Evolutionary conservation across 202 grass and related monocot genomes (phyloP), one percentile per base, ranked within the genome.

Genomic region (Zizania palustris): DNA sequence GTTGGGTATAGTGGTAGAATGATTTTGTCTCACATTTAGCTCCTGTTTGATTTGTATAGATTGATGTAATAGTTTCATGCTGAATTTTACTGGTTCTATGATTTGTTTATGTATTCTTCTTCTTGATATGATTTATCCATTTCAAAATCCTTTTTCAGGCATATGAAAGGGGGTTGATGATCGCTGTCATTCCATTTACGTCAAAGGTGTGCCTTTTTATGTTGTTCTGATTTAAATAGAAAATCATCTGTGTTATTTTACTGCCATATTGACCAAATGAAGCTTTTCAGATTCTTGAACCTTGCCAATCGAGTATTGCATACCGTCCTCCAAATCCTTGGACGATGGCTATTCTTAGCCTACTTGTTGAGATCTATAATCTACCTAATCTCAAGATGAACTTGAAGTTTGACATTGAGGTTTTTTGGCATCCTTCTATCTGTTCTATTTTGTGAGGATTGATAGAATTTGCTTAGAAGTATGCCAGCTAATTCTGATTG

Each of bases 351-450:
- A 98, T 98, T 74, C 89, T 98, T 84, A 90, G 89, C 78, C 87
- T 98, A 81, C 95, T 98, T 67, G 67, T 84, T 71, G 95, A 98
- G 87, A 98, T 97, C 58, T 97, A 97, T 77, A 94, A 92, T 77
- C 80, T 88, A 77, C 95, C 91, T 69, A 98, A 98, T 77, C 95
- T 98, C 77, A 98, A 98, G 87, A 98, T 98, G 91, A 98, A 98
- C 80, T 77, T 98, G 56, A 98, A 89, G 83, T 98, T 98, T 80
- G 95, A 97, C 67, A 98, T 98, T 72, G 95, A 98, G 95, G 95
- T 98, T 84, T 45, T 28, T 70, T 93, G 80, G 21, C 73, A 69
- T 43, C 80, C 74, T 73, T 18, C 66, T 49, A n/a, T 40, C 9
- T 69, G 36, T 45, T 67, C 21, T 66, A 54, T 67, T 55, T 44